A percentile compares a stretch with the other conserved stretches of the same genome.
Evolutionary conservation across 2,329 filamentous ascomycete genomes (phyloP).

Genomic region (Lasiodiplodia citricola): DNA sequence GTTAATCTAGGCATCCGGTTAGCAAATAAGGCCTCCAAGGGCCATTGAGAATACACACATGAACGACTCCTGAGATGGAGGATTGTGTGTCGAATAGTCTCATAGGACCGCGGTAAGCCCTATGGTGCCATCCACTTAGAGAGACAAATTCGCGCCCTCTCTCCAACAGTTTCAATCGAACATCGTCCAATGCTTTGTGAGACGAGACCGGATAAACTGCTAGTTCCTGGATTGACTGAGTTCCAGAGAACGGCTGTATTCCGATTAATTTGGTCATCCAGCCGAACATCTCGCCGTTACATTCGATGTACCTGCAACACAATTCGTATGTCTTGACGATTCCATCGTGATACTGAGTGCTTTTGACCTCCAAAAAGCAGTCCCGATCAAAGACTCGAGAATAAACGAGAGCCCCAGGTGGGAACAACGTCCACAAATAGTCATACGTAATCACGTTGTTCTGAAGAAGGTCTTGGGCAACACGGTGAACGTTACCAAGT

Average conservation of each 20-base stretch:
- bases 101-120: slow-evolving; percentile 31
- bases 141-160: slow-evolving; percentile 34
- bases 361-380: slow-evolving; percentile 30
- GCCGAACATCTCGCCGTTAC: slow-evolving; percentile 35
- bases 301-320: slow-evolving; percentile 34
- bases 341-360: slow-evolving; percentile 25
- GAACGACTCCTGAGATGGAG: not conserved
- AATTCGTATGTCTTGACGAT: not conserved
- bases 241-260: slow-evolving; percentile 32
- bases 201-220: slow-evolving; percentile 30
- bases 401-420: slow-evolving; percentile 30
- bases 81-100: slow-evolving; percentile 11
- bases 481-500: slow-evolving; percentile 25
- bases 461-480: slow-evolving; percentile 32
- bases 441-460: slow-evolving; percentile 29
- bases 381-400: slow-evolving; percentile 27
- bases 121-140: slow-evolving; percentile 34
- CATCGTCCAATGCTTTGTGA: slow-evolving; percentile 28
- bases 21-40: not conserved
- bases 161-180: slow-evolving; percentile 30
- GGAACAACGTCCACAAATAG: slow-evolving; percentile 31
- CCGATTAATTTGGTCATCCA: slow-evolving; percentile 28
- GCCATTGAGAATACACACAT: not conserved
- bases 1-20: slow-evolving; percentile 26
- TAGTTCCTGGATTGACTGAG: slow-evolving; percentile 32